Conservation (phyloP, 257 asterid species). For the Forsythia suspensa region DNA sequence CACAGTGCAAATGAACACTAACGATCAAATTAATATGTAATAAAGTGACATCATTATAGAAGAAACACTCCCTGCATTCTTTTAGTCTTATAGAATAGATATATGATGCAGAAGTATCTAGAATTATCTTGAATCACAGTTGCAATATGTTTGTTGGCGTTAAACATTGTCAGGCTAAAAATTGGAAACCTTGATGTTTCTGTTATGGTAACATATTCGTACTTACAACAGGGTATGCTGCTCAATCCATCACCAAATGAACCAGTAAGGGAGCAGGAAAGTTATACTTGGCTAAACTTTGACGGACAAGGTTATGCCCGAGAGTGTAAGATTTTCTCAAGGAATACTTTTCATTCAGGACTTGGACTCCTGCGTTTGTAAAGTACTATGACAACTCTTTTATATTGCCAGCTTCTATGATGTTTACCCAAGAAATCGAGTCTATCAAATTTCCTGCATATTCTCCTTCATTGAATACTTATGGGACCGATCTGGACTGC, state of each 20-base stretch:
- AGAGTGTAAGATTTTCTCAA: slow-evolving; percentile 43
- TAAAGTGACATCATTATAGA: neutral
- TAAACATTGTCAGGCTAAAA: neutral
- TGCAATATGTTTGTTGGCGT: neutral
- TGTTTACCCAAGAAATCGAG: slow-evolving; percentile 39
- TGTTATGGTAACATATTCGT: neutral
- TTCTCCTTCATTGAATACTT: slow-evolving; percentile 36
- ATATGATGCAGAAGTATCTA: neutral
- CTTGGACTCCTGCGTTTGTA: slow-evolving; percentile 13
- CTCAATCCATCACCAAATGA: neutral
- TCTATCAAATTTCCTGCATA: slow-evolving; percentile 36
- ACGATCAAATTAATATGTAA: neutral
- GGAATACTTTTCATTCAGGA: neutral
- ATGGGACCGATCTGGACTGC: slow-evolving; percentile 37
- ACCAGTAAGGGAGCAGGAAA: neutral
- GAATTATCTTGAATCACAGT: neutral
- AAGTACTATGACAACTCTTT: slow-evolving; percentile 21
- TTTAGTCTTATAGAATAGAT: neutral
- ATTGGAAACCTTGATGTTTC: neutral
- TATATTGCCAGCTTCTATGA: slow-evolving; percentile 44
- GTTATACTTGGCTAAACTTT: slow-evolving; percentile 1
- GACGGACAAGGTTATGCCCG: slow-evolving; percentile 33
- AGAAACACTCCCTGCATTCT: neutral
- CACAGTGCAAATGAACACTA: neutral
- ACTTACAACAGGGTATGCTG: neutral